These are phyloP conservation scores for Penicillium sclerotigenum DNA, from an alignment of 2,329 filamentous ascomycete species.

Conservation along the genomic window DNA sequence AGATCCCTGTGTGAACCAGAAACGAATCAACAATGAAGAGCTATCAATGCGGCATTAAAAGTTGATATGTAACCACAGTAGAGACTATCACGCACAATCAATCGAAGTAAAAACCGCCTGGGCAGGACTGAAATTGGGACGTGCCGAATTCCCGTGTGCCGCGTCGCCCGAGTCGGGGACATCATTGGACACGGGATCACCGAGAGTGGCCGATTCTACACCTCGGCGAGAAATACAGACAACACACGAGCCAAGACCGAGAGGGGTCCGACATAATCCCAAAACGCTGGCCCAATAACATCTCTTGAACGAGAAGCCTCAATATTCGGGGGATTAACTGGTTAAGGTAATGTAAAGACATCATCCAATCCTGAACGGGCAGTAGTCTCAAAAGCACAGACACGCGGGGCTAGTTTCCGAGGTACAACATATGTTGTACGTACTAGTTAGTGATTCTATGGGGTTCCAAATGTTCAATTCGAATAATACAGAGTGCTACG, in stretches of 20 bases:
- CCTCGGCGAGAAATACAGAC: background rate
- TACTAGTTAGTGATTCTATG: slow-evolving; percentile 8
- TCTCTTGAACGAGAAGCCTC: background rate
- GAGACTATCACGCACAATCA: too few relatives aligned
- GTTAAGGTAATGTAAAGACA: too few relatives aligned
- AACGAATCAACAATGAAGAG: background rate
- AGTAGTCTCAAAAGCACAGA: slow-evolving; percentile 4
- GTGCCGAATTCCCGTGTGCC: slow-evolving; percentile 16
- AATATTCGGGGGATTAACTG: background rate
- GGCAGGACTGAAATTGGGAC: background rate
- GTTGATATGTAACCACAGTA: background rate
- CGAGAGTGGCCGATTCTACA: slow-evolving; percentile 3
- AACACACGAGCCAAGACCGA: background rate
- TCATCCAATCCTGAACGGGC: background rate
- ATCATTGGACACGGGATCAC: slow-evolving; percentile 5
- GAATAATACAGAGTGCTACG: background rate
- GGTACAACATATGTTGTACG: background rate
- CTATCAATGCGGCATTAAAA: background rate
- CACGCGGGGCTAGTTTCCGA: background rate
- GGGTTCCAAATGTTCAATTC: slow-evolving; percentile 7
- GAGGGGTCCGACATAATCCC: background rate
- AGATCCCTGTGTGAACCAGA: background rate
- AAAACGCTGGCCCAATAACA: background rate
- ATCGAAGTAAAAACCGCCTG: too few relatives aligned
- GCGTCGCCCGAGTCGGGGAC: slow-evolving; percentile 8